These are phyloP conservation scores for Cytospora mali DNA, from an alignment of 2,329 filamentous ascomycete genomes.

Conservation along the genomic window DNA sequence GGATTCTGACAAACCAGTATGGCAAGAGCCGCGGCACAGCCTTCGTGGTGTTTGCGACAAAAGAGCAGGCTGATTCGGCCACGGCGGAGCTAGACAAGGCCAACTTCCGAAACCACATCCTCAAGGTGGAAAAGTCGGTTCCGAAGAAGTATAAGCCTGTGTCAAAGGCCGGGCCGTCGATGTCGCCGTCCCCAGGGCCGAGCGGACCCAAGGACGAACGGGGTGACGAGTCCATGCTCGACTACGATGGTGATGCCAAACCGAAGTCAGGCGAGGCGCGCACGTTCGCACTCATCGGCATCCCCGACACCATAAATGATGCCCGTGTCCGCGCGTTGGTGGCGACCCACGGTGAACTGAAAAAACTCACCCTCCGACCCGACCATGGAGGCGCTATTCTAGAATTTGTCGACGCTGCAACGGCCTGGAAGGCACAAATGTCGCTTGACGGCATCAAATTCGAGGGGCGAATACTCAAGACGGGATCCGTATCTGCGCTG, in stretches of 20 bases:
- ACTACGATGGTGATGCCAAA: slow-evolving; percentile 30
- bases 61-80: slow-evolving; percentile 68
- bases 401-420: slow-evolving; percentile 72
- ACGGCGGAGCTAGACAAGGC: slow-evolving; percentile 70
- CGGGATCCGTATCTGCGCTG: slow-evolving; percentile 57
- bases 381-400: slow-evolving; percentile 84
- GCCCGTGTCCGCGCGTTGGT: slow-evolving; percentile 75
- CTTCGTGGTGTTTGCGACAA: slow-evolving; percentile 76
- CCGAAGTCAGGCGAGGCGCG: slow-evolving; percentile 29
- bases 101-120: slow-evolving; percentile 67
- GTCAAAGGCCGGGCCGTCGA: slow-evolving; percentile 45
- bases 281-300: slow-evolving; percentile 78
- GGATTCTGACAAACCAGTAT: slow-evolving; percentile 67
- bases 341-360: slow-evolving; percentile 69
- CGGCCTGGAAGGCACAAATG: slow-evolving; percentile 72
- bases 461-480: slow-evolving; percentile 55
- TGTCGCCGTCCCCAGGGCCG: slow-evolving; percentile 40
- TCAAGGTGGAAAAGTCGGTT: slow-evolving; percentile 66
- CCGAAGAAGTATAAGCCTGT: slow-evolving; percentile 59
- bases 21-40: slow-evolving; percentile 76
- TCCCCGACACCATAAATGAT: slow-evolving; percentile 92
- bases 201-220: slow-evolving; percentile 37
- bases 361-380: slow-evolving; percentile 78
- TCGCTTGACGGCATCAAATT: slow-evolving; percentile 60
- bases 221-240: slow-evolving; percentile 44